Evolutionary conservation across 2,329 filamentous ascomycete genomes (phyloP), one percentile per base, ranked within the genome.

Genomic region (Scedosporium boydii): DNA sequence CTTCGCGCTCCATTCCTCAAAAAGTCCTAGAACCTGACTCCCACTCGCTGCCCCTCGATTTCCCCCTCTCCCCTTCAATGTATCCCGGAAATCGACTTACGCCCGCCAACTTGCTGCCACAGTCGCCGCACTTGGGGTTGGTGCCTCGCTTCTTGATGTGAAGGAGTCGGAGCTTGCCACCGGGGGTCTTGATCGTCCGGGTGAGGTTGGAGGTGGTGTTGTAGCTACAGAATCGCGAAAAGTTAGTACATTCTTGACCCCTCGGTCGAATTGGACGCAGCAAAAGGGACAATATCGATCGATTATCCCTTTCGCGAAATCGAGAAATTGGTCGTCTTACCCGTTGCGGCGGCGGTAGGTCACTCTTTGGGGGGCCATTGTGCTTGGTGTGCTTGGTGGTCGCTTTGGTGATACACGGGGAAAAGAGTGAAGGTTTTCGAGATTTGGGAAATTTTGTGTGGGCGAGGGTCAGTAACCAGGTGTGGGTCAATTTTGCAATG

Each of bases 71-170:
- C 16, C 38, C 26, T 21, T 38, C 6, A 23, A n/a, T 48, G 16
- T 18, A 23, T 18, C 16, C 21, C 21, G 16, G n/a, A 18, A 38
- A 12, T 68, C 63, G 67, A 96, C 92, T 89, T 91, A 99, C 93
- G 80, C 95, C 95, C 77, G 91, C 87, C 75, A 99, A 89, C 85
- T 98, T 98, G 83, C 87, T 87, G 76, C 95, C 95, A 77, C 96
- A 99, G 86, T 99, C 95, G 86, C 96, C 91, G 79, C 95, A 99
- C 87, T 99, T 99, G 77, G 95, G 95, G 69, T 93, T 90, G 78
- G 92, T 96, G 73, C 93, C 95, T 79, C 88, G 90, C 91, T 99
- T 99, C 90, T 98, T 98, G 85, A 97, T 93, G 89, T 99, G 93
- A 73, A 98, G 90, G 77, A 96, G 88, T 79, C 95, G 88, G 75